Base-by-base conservation (phyloP, 805 yeast species). In the Yamadazyma akitaensis region DNA sequence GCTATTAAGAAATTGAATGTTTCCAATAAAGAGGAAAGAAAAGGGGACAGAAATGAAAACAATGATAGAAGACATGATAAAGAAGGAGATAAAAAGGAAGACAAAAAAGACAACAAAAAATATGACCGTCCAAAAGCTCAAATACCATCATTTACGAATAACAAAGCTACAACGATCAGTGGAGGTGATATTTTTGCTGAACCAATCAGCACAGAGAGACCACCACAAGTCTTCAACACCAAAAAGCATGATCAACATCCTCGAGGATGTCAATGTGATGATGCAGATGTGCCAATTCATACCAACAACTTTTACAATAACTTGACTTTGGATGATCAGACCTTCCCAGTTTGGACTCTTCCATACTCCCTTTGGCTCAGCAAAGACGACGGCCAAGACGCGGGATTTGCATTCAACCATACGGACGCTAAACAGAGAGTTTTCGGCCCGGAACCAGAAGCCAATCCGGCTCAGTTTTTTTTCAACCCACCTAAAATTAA, bases 251-350 rank as follows among this genome's bases (percentile, higher is more conserved):
- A 19, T 43, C 78, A 57, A 43, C 59, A 57, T 5, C 76, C 75
- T 2, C 57, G 54, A 25, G 75, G 72, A 0, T 62, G 68, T 48
- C 36, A 46, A 5, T 53, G 24, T 48, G 55, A 58, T 10, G 48
- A 44, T 3, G 14, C 45, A 12, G 63, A 58, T 43, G 54, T 48
- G 6, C 84, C 89, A 1, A 72, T 84, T 25, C 83, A 83, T 50
- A 87, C 96, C 7, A 88, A 88, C 62, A 86, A 87, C 58, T 88
- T 87, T 58, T 88, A 82, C 61, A 84, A 85, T 32, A 88, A 88
- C 63, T 64, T 88, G 62, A 63, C 87, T 10, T 72, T 88, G 31
- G 89, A 76, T 0, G 73, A 75, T 46, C 92, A 85, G 58, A 77
- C 80, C 2, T 70, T 78, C 47, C 88, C 92, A 0, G 76, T 82